phyloP scores from a whole-genome alignment of 1,284 basidiomycete species.

The Lentinula novae-zelandiae region DNA sequence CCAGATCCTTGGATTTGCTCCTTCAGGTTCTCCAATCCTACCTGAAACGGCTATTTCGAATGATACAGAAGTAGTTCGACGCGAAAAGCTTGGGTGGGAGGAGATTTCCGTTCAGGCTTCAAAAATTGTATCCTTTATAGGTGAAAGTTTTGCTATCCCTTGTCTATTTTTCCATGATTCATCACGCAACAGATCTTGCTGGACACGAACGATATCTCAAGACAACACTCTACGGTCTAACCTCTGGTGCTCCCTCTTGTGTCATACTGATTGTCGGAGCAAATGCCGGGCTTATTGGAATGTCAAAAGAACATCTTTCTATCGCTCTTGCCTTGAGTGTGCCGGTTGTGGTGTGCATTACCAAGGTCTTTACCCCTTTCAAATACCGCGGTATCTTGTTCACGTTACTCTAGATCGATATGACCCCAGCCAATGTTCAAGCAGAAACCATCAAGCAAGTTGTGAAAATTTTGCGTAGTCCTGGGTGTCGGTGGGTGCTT shows the following conservation, averaged over 20 bases:
- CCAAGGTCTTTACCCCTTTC: conserved; percentile 61
- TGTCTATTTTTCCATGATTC: conserved; percentile 2
- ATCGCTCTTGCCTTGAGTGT: conserved; percentile 93
- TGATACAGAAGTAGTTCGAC: conserved; percentile 62
- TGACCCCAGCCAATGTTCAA: conserved; percentile 92
- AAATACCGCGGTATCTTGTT: not conserved
- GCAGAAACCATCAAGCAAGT: conserved; percentile 92
- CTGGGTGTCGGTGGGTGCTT: conserved; percentile 75
- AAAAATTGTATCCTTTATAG: conserved; percentile 95
- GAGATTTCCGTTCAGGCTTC: conserved; percentile 89
- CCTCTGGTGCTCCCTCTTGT: conserved; percentile 92
- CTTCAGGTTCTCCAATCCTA: conserved; percentile 72
- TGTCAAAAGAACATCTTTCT: conserved; percentile 97
- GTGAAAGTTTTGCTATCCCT: conserved; percentile 29
- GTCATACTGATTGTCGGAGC: conserved; percentile 95
- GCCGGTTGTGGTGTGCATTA: conserved; percentile 92
- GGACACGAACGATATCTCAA: conserved; percentile 90
- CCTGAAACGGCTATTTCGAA: conserved; percentile 54
- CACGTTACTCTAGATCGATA: conserved; percentile 72
- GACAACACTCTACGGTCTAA: conserved; percentile 94
- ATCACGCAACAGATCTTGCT: conserved; percentile 62
- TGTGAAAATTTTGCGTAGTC: conserved; percentile 88
- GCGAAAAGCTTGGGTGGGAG: conserved; percentile 93
- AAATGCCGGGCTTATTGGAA: conserved; percentile 94
- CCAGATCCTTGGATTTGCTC: conserved; percentile 83